Percentiles rank a stretch among this genome's conserved stretches.
Evolutionary conservation across 2,329 filamentous ascomycete species (phyloP).

Genomic region (Myriosclerotinia scirpicola): DNA sequence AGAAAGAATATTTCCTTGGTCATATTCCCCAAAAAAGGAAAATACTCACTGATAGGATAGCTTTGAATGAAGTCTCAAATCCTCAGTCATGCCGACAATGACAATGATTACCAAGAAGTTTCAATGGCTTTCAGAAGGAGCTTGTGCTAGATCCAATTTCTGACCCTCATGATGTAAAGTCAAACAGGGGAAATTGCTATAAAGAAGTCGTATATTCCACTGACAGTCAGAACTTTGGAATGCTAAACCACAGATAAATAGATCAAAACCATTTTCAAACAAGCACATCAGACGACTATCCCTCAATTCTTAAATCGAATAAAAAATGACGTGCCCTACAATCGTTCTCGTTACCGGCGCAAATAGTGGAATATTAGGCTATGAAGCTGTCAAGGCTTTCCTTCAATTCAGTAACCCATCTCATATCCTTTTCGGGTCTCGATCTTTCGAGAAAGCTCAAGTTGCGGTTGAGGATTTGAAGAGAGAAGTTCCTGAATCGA

Average conservation of each 20-base stretch:
- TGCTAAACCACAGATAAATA: not conserved
- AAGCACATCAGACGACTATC: not conserved
- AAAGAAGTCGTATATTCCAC: not conserved
- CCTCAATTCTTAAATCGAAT: not conserved
- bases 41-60: not conserved
- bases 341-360: slow-evolving; percentile 46
- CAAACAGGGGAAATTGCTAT: not conserved
- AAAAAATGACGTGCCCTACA: slow-evolving; percentile 25
- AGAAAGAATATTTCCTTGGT: not conserved
- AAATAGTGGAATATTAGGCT: slow-evolving; percentile 48
- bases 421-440: slow-evolving; percentile 45
- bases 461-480: slow-evolving; percentile 42
- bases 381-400: slow-evolving; percentile 45
- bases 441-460: slow-evolving; percentile 42
- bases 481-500: slow-evolving; percentile 38
- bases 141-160: not conserved
- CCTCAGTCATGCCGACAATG: not conserved
- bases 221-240: not conserved
- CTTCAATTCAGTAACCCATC: slow-evolving; percentile 42
- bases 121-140: not conserved
- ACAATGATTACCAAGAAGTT: not conserved
- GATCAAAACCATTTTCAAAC: not conserved
- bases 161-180: not conserved
- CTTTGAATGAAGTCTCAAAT: not conserved
- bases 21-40: not conserved